Conservation (phyloP, 768 basidiomycete species). For the Russula abietina region DNA sequence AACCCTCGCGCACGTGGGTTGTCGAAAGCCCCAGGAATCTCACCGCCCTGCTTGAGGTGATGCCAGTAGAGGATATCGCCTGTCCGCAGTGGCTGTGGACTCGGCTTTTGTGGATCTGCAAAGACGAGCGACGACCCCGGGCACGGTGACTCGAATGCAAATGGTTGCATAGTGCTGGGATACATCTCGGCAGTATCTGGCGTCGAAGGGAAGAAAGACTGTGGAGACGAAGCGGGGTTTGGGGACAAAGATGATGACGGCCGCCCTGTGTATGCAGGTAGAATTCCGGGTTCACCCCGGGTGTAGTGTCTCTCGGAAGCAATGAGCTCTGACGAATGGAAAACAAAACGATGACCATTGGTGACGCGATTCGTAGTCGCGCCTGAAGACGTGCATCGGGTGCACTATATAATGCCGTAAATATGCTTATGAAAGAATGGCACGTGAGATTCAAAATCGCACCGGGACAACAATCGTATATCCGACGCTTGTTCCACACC, state of each 20-base stretch:
- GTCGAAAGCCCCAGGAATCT: conserved; percentile 63
- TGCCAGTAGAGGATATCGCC: conserved; percentile 75
- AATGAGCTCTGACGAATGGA: conserved; percentile 65
- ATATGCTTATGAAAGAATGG: conserved; percentile 1
- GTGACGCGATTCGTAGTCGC: conserved; percentile 62
- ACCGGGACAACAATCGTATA: conserved; percentile 75
- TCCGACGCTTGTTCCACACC: conserved; percentile 67
- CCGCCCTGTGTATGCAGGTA: conserved; percentile 18
- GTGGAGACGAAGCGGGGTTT: conserved; percentile 11
- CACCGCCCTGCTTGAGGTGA: conserved; percentile 62
- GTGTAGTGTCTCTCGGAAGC: conserved; percentile 62
- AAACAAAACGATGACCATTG: conserved; percentile 84
- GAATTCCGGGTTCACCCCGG: conserved; percentile 49
- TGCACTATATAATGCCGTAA: conserved; percentile 43
- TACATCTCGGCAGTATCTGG: conserved; percentile 23
- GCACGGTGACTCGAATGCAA: conserved; percentile 19
- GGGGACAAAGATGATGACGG: conserved; percentile 19
- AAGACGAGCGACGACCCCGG: conserved; percentile 30
- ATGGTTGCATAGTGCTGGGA: conserved; percentile 17
- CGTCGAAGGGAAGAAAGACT: conserved; percentile 28
- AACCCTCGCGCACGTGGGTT: conserved; percentile 48
- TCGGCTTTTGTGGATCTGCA: conserved; percentile 34
- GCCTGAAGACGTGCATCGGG: conserved; percentile 67
- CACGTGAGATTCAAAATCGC: conserved; percentile 28
- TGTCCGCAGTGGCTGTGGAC: conserved; percentile 36